A percentile compares a stretch with the other conserved stretches of the same genome.
These are phyloP conservation scores for Pueraria montana DNA, from an alignment of 306 rosid species.

Conservation along the genomic window DNA sequence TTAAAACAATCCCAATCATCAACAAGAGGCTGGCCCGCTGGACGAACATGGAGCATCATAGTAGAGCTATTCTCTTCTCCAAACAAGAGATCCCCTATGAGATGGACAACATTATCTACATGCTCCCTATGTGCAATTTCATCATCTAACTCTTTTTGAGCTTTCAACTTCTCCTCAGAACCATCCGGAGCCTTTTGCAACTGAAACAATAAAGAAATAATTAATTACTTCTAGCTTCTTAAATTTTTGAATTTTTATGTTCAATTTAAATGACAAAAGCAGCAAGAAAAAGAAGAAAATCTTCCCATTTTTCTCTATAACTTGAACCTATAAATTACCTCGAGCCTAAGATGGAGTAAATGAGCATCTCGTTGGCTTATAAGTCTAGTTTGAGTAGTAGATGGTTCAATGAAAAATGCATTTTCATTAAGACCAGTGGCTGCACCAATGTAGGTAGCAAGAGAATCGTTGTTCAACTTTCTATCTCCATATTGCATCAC, in stretches of 20 bases:
- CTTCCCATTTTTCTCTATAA: background rate
- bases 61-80: slow-evolving; percentile 48
- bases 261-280: background rate
- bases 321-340: slow-evolving; percentile 47
- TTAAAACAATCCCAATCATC: slow-evolving; percentile 78
- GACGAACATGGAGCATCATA: slow-evolving; percentile 52
- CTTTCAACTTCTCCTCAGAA: slow-evolving; percentile 50
- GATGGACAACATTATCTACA: slow-evolving; percentile 49
- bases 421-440: background rate
- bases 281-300: background rate
- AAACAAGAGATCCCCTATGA: slow-evolving; percentile 57
- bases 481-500: slow-evolving; percentile 70
- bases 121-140: slow-evolving; percentile 54
- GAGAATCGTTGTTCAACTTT: slow-evolving; percentile 17
- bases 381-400: background rate
- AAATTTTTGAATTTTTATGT: no score
- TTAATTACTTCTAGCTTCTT: background rate
- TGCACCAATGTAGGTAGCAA: slow-evolving; percentile 60
- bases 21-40: slow-evolving; percentile 61
- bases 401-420: slow-evolving; percentile 6
- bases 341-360: slow-evolving; percentile 53
- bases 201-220: slow-evolving; percentile 40
- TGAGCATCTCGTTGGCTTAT: slow-evolving; percentile 61
- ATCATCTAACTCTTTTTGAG: slow-evolving; percentile 46
- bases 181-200: slow-evolving; percentile 55